Percentiles rank a stretch among this genome's conserved stretches.
Conservation (phyloP, 345 rosid species). For the Citrus mangshanensis region DNA sequence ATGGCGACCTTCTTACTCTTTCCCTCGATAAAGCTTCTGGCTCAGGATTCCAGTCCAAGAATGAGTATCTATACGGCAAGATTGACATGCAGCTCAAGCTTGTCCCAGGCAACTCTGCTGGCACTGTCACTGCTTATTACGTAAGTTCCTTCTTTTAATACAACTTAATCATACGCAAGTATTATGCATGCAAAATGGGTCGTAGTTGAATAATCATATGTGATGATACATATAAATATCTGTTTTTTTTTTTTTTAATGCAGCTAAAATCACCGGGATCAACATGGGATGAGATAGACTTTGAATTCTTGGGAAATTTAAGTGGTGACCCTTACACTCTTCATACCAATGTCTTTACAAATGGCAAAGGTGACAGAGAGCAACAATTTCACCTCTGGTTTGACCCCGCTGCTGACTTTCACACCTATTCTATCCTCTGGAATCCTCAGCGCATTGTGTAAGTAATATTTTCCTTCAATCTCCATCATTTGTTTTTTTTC, state of each 20-base stretch:
- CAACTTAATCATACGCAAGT: no score
- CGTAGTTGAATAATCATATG: neutral
- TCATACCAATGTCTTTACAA: slow-evolving; percentile 54
- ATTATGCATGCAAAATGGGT: neutral
- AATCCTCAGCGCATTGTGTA: slow-evolving; percentile 55
- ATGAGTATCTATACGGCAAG: neutral
- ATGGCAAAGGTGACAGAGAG: slow-evolving; percentile 62
- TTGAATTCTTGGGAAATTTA: slow-evolving; percentile 59
- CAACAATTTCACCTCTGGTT: slow-evolving; percentile 72
- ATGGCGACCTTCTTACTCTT: neutral
- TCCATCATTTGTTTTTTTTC: neutral
- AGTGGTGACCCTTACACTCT: slow-evolving; percentile 63
- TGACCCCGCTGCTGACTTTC: slow-evolving; percentile 63
- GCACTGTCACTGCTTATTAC: neutral
- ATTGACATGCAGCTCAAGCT: slow-evolving; percentile 10
- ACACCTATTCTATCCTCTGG: slow-evolving; percentile 65
- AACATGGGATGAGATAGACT: slow-evolving; percentile 66
- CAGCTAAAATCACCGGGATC: slow-evolving; percentile 56
- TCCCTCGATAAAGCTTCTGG: slow-evolving; percentile 6
- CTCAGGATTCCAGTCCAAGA: slow-evolving; percentile 13
- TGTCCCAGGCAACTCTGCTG: slow-evolving; percentile 4
- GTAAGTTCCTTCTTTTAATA: neutral
- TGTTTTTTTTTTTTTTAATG: neutral
- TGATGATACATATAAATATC: neutral
- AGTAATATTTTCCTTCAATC: neutral